Evolutionary conservation across 306 rosid species (phyloP).

Genomic region (Cucumis hystrix): DNA sequence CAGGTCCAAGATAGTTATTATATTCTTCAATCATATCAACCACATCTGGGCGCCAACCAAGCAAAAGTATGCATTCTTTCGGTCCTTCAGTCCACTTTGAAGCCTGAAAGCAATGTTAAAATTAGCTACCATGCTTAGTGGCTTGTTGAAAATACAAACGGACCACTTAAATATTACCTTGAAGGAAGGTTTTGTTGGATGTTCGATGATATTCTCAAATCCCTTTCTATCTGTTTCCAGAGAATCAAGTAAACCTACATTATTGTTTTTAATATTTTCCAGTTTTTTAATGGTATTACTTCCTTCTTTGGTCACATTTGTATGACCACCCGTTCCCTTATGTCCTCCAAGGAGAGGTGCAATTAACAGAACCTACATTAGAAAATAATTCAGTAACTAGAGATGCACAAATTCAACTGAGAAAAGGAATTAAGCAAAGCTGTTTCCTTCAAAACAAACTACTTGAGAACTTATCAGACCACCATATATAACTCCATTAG

Average conservation of each 20-base stretch:
- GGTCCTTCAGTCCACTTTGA: conserved; percentile 68
- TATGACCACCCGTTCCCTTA: conserved; percentile 15
- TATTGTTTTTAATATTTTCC: conserved; percentile 35
- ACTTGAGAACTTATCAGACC: not conserved
- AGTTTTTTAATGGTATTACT: conserved; percentile 17
- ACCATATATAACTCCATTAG: not conserved
- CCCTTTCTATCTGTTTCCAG: conserved; percentile 31
- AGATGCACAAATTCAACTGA: not conserved
- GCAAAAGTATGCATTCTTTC: conserved; percentile 70
- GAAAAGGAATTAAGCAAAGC: not conserved
- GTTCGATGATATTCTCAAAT: conserved; percentile 47
- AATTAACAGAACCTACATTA: conserved; percentile 54
- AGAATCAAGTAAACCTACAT: conserved; percentile 11
- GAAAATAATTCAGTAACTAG: not conserved
- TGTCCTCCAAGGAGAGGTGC: conserved; percentile 45
- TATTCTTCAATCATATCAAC: conserved; percentile 87
- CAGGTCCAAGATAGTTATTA: conserved; percentile 96
- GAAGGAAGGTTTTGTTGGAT: conserved; percentile 51
- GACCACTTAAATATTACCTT: conserved; percentile 35
- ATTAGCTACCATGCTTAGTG: not conserved
- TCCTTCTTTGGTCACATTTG: conserved; percentile 22
- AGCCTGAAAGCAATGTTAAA: conserved; percentile 31
- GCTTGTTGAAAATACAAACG: not conserved
- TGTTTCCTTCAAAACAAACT: not conserved
- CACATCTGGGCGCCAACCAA: conserved; percentile 83